These are phyloP conservation scores for Mangifera indica DNA, from an alignment of 345 rosid species.

Conservation along the genomic window DNA sequence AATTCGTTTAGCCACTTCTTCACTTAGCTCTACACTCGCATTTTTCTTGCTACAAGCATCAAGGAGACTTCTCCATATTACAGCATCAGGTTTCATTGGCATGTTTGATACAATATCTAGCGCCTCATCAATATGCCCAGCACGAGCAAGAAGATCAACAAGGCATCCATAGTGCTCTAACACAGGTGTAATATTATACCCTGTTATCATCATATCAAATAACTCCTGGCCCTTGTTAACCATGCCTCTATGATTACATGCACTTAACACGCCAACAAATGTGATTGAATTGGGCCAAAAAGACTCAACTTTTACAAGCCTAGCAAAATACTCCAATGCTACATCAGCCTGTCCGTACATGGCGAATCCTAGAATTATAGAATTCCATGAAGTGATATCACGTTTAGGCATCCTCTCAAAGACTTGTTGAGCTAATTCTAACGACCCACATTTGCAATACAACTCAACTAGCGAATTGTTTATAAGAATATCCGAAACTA, in stretches of 20 bases:
- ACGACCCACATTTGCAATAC: slow-evolving; percentile 78
- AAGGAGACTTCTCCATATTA: slow-evolving; percentile 89
- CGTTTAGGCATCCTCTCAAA: slow-evolving; percentile 59
- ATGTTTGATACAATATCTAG: slow-evolving; percentile 53
- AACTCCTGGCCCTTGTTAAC: slow-evolving; percentile 54
- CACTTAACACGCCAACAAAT: slow-evolving; percentile 60
- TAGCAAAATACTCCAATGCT: slow-evolving; percentile 50
- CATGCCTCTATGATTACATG: slow-evolving; percentile 70
- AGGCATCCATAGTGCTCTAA: slow-evolving; percentile 83
- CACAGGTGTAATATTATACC: slow-evolving; percentile 57
- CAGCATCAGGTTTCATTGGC: slow-evolving; percentile 73
- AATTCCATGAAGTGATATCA: slow-evolving; percentile 73
- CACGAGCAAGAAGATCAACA: slow-evolving; percentile 69
- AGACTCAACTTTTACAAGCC: slow-evolving; percentile 35
- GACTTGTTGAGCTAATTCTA: slow-evolving; percentile 57
- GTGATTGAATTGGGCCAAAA: slow-evolving; percentile 60
- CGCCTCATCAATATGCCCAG: slow-evolving; percentile 68
- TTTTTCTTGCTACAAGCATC: slow-evolving; percentile 71
- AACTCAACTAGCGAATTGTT: slow-evolving; percentile 68
- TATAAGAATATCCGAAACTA: slow-evolving; percentile 48
- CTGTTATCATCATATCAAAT: slow-evolving; percentile 61
- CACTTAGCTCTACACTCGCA: slow-evolving; percentile 58
- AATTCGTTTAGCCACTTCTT: slow-evolving; percentile 56
- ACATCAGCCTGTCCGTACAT: slow-evolving; percentile 61
- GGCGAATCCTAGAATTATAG: slow-evolving; percentile 71